Conservation (phyloP, 208 protist species). For the Leishmania turanica region DNA sequence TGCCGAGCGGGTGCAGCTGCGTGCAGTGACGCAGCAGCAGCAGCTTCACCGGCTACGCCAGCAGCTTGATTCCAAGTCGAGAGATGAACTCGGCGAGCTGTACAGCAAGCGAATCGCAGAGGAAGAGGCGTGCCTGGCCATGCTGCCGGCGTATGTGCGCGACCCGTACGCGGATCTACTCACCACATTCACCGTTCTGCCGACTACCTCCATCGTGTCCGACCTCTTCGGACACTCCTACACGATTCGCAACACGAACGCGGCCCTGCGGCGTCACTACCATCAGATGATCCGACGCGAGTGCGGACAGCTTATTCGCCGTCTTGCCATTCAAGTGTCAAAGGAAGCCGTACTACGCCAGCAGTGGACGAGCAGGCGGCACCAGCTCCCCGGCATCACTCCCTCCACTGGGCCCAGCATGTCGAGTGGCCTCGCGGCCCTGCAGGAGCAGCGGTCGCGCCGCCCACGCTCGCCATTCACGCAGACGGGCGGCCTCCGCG, state of each 20-base stretch:
- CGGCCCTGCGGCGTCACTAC: conserved; percentile 46
- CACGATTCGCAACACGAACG: conserved; percentile 59
- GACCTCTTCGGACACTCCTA: conserved; percentile 69
- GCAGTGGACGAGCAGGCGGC: conserved; percentile 22
- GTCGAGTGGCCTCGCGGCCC: conserved; percentile 8
- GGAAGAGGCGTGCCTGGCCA: conserved; percentile 19
- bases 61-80: conserved; percentile 2
- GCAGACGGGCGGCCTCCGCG: conserved; percentile 12
- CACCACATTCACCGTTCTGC: conserved; percentile 64
- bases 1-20: not conserved
- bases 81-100: conserved; percentile 18
- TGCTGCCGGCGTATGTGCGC: conserved; percentile 20
- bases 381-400: not conserved
- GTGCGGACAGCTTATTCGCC: conserved; percentile 34
- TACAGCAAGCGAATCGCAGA: conserved; percentile 15
- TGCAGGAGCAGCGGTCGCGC: conserved; percentile 25
- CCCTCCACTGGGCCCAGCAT: conserved; percentile 6
- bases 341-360: conserved; percentile 31
- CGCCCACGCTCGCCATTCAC: conserved; percentile 29
- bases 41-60: conserved; percentile 5
- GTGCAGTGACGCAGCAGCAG: conserved; percentile 8
- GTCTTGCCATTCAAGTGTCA: conserved; percentile 34
- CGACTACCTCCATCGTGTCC: conserved; percentile 55
- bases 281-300: conserved; percentile 45
- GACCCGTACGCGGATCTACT: conserved; percentile 50